Conservation (phyloP, 257 asterid genomes). For the Anisodus tanguticus region DNA sequence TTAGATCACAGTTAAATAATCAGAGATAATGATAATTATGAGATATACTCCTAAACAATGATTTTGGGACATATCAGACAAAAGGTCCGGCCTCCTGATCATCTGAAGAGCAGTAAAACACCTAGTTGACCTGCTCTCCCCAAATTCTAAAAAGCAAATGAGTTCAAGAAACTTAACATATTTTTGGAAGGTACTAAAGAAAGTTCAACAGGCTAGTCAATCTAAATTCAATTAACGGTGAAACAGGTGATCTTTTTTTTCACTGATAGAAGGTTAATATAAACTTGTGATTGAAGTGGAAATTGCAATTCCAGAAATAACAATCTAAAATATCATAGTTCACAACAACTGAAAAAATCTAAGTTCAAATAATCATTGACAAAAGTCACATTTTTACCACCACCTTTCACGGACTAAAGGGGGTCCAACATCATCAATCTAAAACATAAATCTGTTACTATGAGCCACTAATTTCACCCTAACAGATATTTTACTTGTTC, state of each 20-base stretch:
- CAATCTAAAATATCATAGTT: no score
- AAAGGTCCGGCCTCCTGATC: neutral
- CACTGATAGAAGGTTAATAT: neutral
- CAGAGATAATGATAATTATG: neutral
- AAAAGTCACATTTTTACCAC: neutral
- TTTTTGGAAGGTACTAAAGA: neutral
- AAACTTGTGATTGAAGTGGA: neutral
- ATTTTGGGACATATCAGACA: constrained; percentile 8
- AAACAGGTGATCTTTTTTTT: neutral
- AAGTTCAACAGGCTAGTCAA: neutral
- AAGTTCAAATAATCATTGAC: neutral
- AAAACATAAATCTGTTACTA: neutral
- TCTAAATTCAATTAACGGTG: neutral
- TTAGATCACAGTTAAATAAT: constrained; percentile 20
- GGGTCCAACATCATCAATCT: neutral
- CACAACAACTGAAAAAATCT: no score
- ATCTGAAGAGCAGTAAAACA: neutral
- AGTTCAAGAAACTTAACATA: neutral
- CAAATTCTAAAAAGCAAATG: neutral
- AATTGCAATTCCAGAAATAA: neutral
- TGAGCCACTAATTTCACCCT: neutral
- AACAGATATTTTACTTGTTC: neutral
- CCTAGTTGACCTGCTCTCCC: constrained; percentile 1
- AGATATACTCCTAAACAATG: neutral
- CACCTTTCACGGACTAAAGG: neutral